Percentiles rank a stretch among this genome's conserved stretches.
Conservation (phyloP, 371 early-diverging fungal species). For the Mortierella sp. region DNA sequence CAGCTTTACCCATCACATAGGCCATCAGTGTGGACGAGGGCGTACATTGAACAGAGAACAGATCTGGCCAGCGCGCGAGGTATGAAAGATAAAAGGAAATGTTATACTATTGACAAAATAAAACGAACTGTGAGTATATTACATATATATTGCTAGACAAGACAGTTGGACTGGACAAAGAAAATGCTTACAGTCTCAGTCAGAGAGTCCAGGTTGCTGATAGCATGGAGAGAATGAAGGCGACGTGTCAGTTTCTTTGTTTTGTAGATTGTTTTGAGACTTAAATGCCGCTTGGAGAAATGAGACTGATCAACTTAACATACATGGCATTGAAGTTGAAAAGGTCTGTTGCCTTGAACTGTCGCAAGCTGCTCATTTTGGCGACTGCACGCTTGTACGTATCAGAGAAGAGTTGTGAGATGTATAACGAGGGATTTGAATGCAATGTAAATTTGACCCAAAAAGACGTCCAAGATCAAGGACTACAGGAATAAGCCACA, state of each 20-base stretch:
- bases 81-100: conserved; percentile 94
- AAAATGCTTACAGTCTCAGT: conserved; percentile 94
- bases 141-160: too few species aligned
- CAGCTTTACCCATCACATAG: conserved; percentile 97
- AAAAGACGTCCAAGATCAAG: too few species aligned
- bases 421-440: too few species aligned
- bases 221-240: background rate
- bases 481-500: too few species aligned
- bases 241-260: background rate
- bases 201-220: conserved; percentile 86
- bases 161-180: too few species aligned
- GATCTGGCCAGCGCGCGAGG: conserved; percentile 95
- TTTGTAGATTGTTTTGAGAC: background rate
- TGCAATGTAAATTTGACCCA: too few species aligned
- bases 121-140: background rate
- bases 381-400: too few species aligned
- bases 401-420: too few species aligned
- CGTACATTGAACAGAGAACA: conserved; percentile 87
- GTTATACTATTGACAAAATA: conserved; percentile 75
- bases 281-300: background rate
- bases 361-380: conserved; percentile 75
- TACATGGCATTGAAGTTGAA: conserved; percentile 93
- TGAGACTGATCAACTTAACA: conserved; percentile 11
- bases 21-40: conserved; percentile 84
- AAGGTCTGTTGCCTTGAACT: conserved; percentile 87